These are phyloP conservation scores for Kluyveromyces siamensis DNA, from an alignment of 805 yeast species.

Conservation along the genomic window DNA sequence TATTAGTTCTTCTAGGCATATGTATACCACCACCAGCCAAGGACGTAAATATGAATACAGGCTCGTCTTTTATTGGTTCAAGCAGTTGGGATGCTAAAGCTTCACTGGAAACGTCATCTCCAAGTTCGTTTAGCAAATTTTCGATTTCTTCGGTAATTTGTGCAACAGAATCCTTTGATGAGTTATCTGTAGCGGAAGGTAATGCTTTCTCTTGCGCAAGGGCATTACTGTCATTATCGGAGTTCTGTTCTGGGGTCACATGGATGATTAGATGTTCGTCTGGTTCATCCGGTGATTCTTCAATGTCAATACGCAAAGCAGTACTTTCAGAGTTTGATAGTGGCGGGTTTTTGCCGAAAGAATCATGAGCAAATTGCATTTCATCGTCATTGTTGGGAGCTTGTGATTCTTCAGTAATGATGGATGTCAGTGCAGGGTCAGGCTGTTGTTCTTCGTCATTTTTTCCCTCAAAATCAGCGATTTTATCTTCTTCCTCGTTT, in stretches of 20 bases:
- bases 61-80: conserved; percentile 35
- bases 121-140: conserved; percentile 21
- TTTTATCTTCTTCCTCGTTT: neutral
- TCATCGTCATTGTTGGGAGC: too few relatives aligned
- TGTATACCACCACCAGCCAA: conserved; percentile 79
- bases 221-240: neutral
- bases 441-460: too few relatives aligned
- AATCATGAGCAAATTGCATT: too few relatives aligned
- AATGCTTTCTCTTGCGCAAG: neutral
- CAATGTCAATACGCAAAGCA: too few relatives aligned
- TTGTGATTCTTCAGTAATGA: too few relatives aligned
- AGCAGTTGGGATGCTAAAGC: conserved; percentile 9
- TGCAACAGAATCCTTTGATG: neutral
- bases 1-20: conserved; percentile 66
- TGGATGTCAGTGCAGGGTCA: too few relatives aligned
- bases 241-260: neutral
- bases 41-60: conserved; percentile 75
- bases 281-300: too few relatives aligned
- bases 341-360: too few relatives aligned
- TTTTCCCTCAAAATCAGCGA: too few relatives aligned
- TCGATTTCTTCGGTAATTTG: conserved; percentile 25
- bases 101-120: neutral
- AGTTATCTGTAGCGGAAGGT: neutral
- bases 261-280: too few relatives aligned
- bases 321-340: too few relatives aligned